phyloP scores from a whole-genome alignment of 2,329 filamentous ascomycete genomes.

The Fusarium verrucosum region DNA sequence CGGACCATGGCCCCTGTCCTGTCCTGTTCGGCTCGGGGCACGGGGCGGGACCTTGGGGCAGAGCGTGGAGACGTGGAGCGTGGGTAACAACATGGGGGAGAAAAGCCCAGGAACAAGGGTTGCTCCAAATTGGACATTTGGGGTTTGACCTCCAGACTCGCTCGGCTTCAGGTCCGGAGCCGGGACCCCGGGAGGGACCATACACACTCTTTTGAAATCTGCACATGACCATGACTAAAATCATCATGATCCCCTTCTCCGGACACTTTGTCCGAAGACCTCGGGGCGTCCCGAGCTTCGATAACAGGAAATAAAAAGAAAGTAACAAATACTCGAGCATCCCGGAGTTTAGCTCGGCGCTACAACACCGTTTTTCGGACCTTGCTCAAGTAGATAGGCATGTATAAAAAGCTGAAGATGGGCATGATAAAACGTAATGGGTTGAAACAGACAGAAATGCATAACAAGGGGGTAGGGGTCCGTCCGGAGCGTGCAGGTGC shows the following conservation, averaged over 20 bases:
- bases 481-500: conserved; percentile 12
- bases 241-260: conserved; percentile 16
- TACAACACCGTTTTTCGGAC: conserved; percentile 22
- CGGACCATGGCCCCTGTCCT: conserved; percentile 17
- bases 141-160: conserved; percentile 13
- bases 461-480: conserved; percentile 14
- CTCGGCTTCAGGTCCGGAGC: conserved; percentile 37
- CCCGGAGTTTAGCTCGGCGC: conserved; percentile 24
- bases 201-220: conserved; percentile 6
- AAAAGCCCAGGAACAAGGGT: conserved; percentile 23
- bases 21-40: background rate
- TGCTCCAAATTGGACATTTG: conserved; percentile 28
- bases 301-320: background rate
- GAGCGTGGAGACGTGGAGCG: conserved; percentile 28
- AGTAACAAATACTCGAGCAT: background rate
- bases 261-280: conserved; percentile 21
- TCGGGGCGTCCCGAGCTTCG: conserved; percentile 19
- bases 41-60: conserved; percentile 7
- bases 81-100: conserved; percentile 18
- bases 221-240: conserved; percentile 11
- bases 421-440: conserved; percentile 9
- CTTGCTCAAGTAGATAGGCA: conserved; percentile 1
- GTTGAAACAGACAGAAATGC: conserved; percentile 5
- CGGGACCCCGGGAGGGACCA: conserved; percentile 36
- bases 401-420: conserved; percentile 10